phyloP scores from a whole-genome alignment of 257 asterid species.

The Solanum lignicaule region DNA sequence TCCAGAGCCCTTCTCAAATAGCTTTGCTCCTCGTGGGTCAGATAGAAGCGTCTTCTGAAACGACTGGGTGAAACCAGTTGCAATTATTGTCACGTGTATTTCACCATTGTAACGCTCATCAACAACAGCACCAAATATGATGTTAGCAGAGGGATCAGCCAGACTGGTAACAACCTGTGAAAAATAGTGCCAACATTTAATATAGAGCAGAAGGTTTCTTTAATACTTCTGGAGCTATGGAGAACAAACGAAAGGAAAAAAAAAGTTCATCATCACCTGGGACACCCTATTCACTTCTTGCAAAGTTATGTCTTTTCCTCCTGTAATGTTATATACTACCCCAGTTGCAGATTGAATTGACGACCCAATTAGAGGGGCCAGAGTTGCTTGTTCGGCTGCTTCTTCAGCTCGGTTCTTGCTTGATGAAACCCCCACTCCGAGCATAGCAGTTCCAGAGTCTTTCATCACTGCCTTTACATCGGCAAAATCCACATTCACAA shows the following conservation, averaged over 20 bases:
- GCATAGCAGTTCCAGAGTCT: constrained; percentile 99
- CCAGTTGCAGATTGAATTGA: constrained; percentile 98
- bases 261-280: constrained; percentile 41
- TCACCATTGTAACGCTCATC: constrained; percentile 91
- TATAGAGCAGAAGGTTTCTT: not conserved
- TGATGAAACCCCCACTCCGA: constrained; percentile 95
- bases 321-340: constrained; percentile 92
- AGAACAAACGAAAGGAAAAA: not conserved
- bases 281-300: constrained; percentile 97
- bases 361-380: constrained; percentile 92
- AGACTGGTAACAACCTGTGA: constrained; percentile 90
- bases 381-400: constrained; percentile 98
- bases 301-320: constrained; percentile 93
- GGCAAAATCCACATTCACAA: constrained; percentile 97
- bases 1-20: constrained; percentile 25
- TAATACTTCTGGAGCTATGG: not conserved
- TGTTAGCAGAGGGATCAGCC: constrained; percentile 97
- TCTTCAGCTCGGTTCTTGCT: constrained; percentile 99
- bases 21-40: constrained; percentile 75
- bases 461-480: constrained; percentile 99
- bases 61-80: constrained; percentile 91
- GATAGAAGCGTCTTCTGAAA: constrained; percentile 69
- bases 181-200: not conserved
- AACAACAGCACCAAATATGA: constrained; percentile 97
- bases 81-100: constrained; percentile 91